Base-by-base conservation (phyloP, 2,329 filamentous ascomycete genomes). In the Stenocarpella maydis region DNA sequence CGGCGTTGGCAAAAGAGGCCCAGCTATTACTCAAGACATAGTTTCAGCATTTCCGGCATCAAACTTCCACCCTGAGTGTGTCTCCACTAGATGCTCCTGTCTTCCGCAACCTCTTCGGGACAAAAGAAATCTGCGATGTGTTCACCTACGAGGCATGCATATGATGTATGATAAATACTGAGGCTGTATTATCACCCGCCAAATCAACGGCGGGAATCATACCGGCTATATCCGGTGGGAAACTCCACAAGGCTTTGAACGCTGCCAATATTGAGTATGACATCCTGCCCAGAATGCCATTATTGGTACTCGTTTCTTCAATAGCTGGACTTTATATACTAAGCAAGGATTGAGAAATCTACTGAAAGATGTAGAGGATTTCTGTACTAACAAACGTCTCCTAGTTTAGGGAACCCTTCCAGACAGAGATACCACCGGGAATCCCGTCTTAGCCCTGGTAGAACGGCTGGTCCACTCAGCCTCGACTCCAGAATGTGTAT, bases 391-490 rank as follows among this genome's bases (percentile, higher is more conserved):
- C 34, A 55, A 26, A 2, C 5, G 71, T 4, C 71, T 26, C 70
- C 2, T 28, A 71, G 71, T 58, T 72, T 64, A 47, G 74, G 75
- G 31, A 77, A 79, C 17, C 74, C 86, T 12, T 81, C 84, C 49
- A 80, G 81, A 85, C 47, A 86, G 85, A 0, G 85, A 87, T 60
- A 85, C 86, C 53, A 85, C 87, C 0, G 85, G 85, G 1, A 87
- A 87, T 66, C 85, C 85, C 0, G 85, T 87, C 10, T 77, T 87
- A 0, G 83, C 84, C 0, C 73, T 87, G 15, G 82, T 87, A 3
- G 78, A 82, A 43, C 85, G 87, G 69, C 75, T 87, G 28, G 66
- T 69, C 14, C 52, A 43, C n/a, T 2, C 10, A 12, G 34, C 34
- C 34, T 47, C 24, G 26, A 75, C 76, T n/a, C 76, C 74, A 28